These are phyloP conservation scores for Dimocarpus longan DNA, from an alignment of 345 rosid genomes.

Conservation along the genomic window DNA sequence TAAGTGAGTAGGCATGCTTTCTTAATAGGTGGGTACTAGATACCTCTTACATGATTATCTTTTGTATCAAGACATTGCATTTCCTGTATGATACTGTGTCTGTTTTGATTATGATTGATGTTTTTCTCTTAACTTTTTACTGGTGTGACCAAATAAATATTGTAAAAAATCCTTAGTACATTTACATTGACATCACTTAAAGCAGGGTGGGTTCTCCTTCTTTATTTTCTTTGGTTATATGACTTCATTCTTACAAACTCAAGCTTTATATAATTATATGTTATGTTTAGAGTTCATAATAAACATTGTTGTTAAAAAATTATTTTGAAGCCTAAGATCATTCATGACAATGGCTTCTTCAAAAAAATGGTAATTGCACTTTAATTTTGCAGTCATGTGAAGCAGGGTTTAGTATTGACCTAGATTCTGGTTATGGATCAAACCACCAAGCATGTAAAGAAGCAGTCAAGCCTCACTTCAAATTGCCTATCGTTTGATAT, in stretches of 20 bases:
- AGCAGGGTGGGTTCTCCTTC: not conserved
- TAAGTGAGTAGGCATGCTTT: constrained; percentile 4
- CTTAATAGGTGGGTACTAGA: not conserved
- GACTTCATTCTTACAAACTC: not conserved
- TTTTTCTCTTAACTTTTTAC: not conserved
- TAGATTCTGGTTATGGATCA: not conserved
- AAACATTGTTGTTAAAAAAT: not conserved
- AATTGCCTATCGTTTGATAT: not conserved
- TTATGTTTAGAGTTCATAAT: not conserved
- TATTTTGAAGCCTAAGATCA: not conserved
- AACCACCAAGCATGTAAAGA: not conserved
- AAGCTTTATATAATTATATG: not conserved
- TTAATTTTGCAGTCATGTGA: not conserved
- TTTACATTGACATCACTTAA: not conserved
- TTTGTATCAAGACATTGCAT: not conserved
- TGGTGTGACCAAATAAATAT: not conserved
- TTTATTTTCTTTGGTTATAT: not conserved
- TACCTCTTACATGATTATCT: not conserved
- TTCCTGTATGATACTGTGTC: not conserved
- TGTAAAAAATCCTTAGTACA: not conserved
- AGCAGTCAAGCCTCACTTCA: not conserved
- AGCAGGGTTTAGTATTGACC: not conserved
- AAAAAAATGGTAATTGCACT: not conserved
- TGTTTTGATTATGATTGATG: not conserved
- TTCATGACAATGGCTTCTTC: not conserved